Evolutionary conservation across 2,329 filamentous ascomycete species (phyloP), one percentile per base, ranked within the genome.

Genomic region (Colletotrichum aenigma): DNA sequence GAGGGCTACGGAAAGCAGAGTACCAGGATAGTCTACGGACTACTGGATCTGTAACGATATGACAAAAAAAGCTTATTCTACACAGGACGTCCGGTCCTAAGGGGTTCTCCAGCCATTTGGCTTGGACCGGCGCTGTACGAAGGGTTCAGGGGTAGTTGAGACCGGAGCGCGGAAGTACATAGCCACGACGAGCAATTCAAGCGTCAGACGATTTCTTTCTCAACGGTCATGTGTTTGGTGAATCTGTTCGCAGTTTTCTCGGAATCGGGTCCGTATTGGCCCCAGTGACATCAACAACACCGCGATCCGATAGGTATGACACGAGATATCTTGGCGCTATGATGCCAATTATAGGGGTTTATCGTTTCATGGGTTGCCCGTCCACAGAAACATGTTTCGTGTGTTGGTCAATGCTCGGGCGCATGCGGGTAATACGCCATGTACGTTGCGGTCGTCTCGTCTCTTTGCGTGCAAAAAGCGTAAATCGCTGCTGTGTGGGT

Each of bases 331-430:
- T 67, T 75, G 69, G 69, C 62, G 73, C 58, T 65, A 65, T 73
- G 64, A 68, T 65, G 64, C 32, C 64, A 21, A 32, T 32, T 28
- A 62, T 52, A 52, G 48, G 60, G 66, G 66, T 36, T 28, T 32
- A 21, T 9, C 56, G 73, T 75, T 75, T 68, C 73, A 73, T 75
- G 70, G 64, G 64, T 58, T 56, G 69, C 48, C 56, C 43, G 26
- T 60, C 62, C 55, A 72, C 38, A 43, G 55, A 72, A 72, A 64
- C 73, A 64, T 75, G 73, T 75, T 72, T 75, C 73, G 65, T 66
- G 58, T 70, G 67, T 24, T 36, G 26, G 62, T 67, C 56, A 36
- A 15, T 75, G 72, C 30, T 24, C 67, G 18, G 34, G 24, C 21
- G 28, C 55, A 75, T 62, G 68, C 55, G 56, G 7, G 67, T 61